phyloP scores from a whole-genome alignment of 345 rosid genomes.

The Luvunga scandens region DNA sequence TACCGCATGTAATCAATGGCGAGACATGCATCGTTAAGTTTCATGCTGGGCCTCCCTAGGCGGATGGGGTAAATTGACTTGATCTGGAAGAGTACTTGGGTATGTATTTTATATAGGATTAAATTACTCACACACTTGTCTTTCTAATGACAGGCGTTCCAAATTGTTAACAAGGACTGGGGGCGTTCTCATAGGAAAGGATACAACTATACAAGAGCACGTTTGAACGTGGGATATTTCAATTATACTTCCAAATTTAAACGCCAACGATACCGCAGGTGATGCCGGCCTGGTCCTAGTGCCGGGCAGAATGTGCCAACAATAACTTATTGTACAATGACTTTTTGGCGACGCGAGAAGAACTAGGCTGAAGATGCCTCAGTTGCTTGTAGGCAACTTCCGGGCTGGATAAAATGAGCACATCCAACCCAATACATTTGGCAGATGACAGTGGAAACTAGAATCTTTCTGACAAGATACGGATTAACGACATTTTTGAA shows the following conservation, averaged over 20 bases:
- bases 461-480: too few relatives aligned
- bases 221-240: slow-evolving; percentile 90
- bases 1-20: slow-evolving; percentile 65
- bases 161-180: slow-evolving; percentile 90
- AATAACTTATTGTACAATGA: too few relatives aligned
- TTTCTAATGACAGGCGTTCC: slow-evolving; percentile 55
- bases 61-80: slow-evolving; percentile 66
- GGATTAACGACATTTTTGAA: too few relatives aligned
- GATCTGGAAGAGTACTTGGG: background rate
- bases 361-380: too few relatives aligned
- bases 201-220: slow-evolving; percentile 49
- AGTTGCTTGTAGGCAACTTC: too few relatives aligned
- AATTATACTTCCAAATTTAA: slow-evolving; percentile 81
- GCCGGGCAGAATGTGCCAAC: too few relatives aligned
- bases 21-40: slow-evolving; percentile 88
- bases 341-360: too few relatives aligned
- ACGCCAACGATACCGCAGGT: slow-evolving; percentile 85
- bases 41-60: slow-evolving; percentile 92
- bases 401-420: too few relatives aligned
- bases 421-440: too few relatives aligned
- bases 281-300: slow-evolving; percentile 4
- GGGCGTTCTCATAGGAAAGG: slow-evolving; percentile 89
- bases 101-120: background rate
- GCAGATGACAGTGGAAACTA: too few relatives aligned
- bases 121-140: background rate